These are phyloP conservation scores for Pythium monospermum DNA, from an alignment of 352 stramenopile species.

Conservation along the genomic window DNA sequence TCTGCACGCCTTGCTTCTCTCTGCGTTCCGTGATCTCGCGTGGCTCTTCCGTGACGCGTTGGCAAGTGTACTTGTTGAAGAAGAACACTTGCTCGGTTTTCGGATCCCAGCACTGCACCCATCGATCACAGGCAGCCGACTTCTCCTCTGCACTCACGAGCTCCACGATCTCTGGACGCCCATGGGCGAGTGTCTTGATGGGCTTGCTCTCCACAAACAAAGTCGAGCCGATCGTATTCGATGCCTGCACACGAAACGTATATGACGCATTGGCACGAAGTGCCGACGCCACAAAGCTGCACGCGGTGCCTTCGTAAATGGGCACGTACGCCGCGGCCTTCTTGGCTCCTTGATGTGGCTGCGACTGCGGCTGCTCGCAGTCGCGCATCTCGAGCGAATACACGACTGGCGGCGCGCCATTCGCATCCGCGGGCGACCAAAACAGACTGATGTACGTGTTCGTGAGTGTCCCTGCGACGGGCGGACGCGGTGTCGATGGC, in stretches of 20 bases:
- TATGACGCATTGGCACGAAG: constrained; percentile 48
- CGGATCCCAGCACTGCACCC: constrained; percentile 86
- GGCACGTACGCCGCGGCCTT: constrained; percentile 22
- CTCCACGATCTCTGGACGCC: constrained; percentile 62
- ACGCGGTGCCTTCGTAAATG: constrained; percentile 64
- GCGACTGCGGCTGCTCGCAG: neutral
- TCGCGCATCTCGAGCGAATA: constrained; percentile 62
- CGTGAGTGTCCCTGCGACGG: constrained; percentile 46
- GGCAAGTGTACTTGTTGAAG: constrained; percentile 84
- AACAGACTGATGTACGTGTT: constrained; percentile 74
- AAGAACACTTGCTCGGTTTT: constrained; percentile 85
- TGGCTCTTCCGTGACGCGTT: constrained; percentile 58
- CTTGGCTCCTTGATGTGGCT: neutral
- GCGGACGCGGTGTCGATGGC: constrained; percentile 35
- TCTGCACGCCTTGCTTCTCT: constrained; percentile 32
- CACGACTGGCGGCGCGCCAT: constrained; percentile 52
- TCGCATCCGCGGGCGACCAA: constrained; percentile 52
- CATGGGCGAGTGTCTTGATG: constrained; percentile 54
- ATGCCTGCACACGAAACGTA: constrained; percentile 62
- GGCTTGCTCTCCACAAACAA: constrained; percentile 54
- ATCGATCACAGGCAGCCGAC: constrained; percentile 62
- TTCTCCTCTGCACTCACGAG: constrained; percentile 38
- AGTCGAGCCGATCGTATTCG: constrained; percentile 60
- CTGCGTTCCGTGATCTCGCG: constrained; percentile 37
- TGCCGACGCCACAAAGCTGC: constrained; percentile 48